Base-by-base conservation (phyloP, 306 rosid species). In the Prunus padus region DNA sequence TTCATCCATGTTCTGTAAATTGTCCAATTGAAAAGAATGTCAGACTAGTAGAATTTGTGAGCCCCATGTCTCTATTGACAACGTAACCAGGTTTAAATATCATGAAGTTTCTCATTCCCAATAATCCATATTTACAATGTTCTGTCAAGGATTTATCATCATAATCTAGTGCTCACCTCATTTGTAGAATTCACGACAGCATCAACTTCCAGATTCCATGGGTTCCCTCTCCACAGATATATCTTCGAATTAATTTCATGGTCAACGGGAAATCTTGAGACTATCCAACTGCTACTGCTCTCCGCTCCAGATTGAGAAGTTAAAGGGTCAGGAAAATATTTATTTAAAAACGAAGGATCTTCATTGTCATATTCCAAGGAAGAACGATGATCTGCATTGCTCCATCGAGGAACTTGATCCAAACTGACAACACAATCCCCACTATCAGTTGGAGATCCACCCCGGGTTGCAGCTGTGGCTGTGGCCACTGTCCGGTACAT, bases 151-250 rank as follows among this genome's bases (percentile, higher is more conserved):
- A 56, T 5, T 5, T 26, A 31, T 22, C 51, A 20, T 49, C 26
- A 66, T 15, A 25, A 5, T 11, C 78, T 47, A 46, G 26, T 8
- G 70, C 92, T 80, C 33, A 90, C 99, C 93, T 96, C 99, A 79
- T 92, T 96, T 59, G 98, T 92, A 3, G 99, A 90, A 86, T 96
- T 96, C 68, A 96, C 98, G 61, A 96, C 97, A 52, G 98, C 98
- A 87, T 96, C 99, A 77, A 92, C 99, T 84, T 92, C 99, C 45
- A 96, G 93, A 84, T 90, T 96, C 99, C 99, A 96, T 4, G 99
- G 97, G 74, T 88, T 77, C 72, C 99, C 99, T 81, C 97, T 89
- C 99, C 99, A 96, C 66, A 96, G 82, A 81, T 92, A 96, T 82
- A 92, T 88, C 95, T 82, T 92, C 0, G 86, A 88, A 80, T 92